A percentile compares a stretch with the other conserved stretches of the same genome.
Conservation (phyloP, 2,329 filamentous ascomycete species). For the Cladosporium austrohemisphaericum region DNA sequence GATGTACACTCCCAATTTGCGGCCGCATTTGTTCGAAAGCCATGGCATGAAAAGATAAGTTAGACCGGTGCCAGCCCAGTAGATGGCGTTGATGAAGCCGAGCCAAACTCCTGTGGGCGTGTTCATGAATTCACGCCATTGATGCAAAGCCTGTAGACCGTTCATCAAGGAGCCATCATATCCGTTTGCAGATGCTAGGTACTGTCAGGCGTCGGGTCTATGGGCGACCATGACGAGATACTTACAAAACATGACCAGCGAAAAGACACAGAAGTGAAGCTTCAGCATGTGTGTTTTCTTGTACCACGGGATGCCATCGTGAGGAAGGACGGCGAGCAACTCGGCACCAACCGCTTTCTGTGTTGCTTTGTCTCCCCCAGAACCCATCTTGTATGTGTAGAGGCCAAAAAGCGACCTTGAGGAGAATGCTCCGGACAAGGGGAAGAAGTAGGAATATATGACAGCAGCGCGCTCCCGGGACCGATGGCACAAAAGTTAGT, state of each 20-base stretch:
- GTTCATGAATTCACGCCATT: conserved; percentile 34
- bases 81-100: conserved; percentile 26
- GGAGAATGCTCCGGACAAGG: too few species aligned
- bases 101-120: conserved; percentile 29
- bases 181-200: conserved; percentile 15
- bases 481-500: too few species aligned
- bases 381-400: not conserved
- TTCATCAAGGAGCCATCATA: conserved; percentile 20
- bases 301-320: conserved; percentile 20
- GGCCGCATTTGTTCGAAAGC: conserved; percentile 36
- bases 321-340: conserved; percentile 18
- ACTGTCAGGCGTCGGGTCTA: conserved; percentile 7
- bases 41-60: conserved; percentile 30
- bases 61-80: conserved; percentile 28
- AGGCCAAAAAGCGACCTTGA: too few species aligned
- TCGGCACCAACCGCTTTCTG: conserved; percentile 19
- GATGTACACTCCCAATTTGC: conserved; percentile 31
- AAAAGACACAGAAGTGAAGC: conserved; percentile 18
- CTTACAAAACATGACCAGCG: conserved; percentile 20
- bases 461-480: too few species aligned
- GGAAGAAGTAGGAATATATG: too few species aligned
- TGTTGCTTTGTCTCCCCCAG: not conserved
- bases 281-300: conserved; percentile 20
- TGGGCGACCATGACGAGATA: not conserved
- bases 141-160: conserved; percentile 28